Evolutionary conservation across 2,329 filamentous ascomycete species (phyloP).

Genomic region (Talaromyces albobiverticillius): DNA sequence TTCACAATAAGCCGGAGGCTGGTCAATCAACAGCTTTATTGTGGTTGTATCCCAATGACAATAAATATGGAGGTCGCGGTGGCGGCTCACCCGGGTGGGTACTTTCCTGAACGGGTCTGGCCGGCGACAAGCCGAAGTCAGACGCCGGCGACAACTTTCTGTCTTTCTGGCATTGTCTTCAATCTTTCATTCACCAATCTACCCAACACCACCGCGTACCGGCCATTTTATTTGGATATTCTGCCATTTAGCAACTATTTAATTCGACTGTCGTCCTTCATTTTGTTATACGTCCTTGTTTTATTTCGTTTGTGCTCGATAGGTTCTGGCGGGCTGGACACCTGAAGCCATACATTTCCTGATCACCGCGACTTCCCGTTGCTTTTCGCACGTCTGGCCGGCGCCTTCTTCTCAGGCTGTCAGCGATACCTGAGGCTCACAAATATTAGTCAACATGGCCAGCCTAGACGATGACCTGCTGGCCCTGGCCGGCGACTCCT

Average conservation of each 20-base stretch:
- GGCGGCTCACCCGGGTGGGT: not conserved
- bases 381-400: not conserved
- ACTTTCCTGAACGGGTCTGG: not conserved
- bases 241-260: not conserved
- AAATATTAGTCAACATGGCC: constrained; percentile 54
- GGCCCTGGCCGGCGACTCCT: constrained; percentile 78
- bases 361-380: constrained; percentile 4
- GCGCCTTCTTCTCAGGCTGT: not conserved
- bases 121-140: not conserved
- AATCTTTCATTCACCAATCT: not conserved
- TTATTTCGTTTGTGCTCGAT: not conserved
- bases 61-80: not conserved
- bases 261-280: not conserved
- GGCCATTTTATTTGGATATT: not conserved
- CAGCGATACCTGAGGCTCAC: not conserved
- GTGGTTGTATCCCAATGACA: not conserved
- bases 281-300: not conserved
- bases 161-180: not conserved
- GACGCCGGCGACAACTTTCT: constrained; percentile 1
- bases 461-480: constrained; percentile 90
- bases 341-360: not conserved
- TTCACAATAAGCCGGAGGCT: too few species aligned
- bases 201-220: not conserved
- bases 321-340: constrained; percentile 10
- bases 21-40: not conserved